These are phyloP conservation scores for Cutaneotrichosporon mucoides DNA, from an alignment of 1,284 basidiomycete species.

Conservation along the genomic window DNA sequence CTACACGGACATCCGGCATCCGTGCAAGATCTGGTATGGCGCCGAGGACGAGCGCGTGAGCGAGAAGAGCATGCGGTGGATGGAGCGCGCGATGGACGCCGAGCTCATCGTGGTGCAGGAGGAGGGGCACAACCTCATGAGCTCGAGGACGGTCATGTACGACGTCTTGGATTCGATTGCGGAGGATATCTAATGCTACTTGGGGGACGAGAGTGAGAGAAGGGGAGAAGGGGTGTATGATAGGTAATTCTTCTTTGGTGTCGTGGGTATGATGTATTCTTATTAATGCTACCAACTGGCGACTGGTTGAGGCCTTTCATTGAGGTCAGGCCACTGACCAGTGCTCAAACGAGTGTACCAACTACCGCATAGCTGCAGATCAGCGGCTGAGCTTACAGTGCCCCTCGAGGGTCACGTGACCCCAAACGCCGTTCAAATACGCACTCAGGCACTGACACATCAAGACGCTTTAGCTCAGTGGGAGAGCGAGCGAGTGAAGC, in stretches of 20 bases:
- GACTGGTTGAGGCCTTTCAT: too few species aligned
- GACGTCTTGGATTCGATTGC: conserved; percentile 69
- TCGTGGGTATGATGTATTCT: too few species aligned
- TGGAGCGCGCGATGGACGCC: conserved; percentile 81
- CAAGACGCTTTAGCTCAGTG: conserved; percentile 4
- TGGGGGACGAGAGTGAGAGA: background rate
- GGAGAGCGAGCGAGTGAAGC: conserved; percentile 4
- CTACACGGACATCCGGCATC: conserved; percentile 64
- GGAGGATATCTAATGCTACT: conserved; percentile 27
- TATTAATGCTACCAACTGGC: too few species aligned
- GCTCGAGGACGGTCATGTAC: conserved; percentile 76
- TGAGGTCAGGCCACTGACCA: too few species aligned
- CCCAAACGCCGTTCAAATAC: too few species aligned
- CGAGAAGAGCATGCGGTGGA: conserved; percentile 80
- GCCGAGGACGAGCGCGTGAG: conserved; percentile 88
- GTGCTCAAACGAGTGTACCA: too few species aligned
- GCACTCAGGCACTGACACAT: too few species aligned
- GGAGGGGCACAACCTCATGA: conserved; percentile 90
- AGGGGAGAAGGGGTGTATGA: background rate
- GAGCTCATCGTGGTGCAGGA: conserved; percentile 75
- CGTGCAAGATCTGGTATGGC: conserved; percentile 89
- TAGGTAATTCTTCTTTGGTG: background rate
- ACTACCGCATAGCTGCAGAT: too few species aligned
- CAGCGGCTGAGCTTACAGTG: too few species aligned
- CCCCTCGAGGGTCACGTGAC: too few species aligned